Evolutionary conservation across 2,329 filamentous ascomycete genomes (phyloP).

Genomic region (Phialocephala subalpina): DNA sequence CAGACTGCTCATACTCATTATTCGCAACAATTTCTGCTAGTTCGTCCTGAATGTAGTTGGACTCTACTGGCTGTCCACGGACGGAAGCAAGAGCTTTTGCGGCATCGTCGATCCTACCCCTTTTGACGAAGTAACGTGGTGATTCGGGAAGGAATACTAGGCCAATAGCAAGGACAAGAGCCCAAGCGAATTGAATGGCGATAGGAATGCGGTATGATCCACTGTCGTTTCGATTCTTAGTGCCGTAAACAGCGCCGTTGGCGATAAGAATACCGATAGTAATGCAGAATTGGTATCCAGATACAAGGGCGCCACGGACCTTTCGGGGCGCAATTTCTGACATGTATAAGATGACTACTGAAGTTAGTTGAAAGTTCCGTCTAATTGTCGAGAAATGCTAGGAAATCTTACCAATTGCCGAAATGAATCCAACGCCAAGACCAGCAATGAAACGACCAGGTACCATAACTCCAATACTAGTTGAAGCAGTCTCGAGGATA

Average conservation of each 20-base stretch:
- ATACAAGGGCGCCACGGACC: slow-evolving; percentile 77
- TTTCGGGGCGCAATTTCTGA: slow-evolving; percentile 50
- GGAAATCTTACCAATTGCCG: no score
- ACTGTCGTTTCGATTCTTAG: slow-evolving; percentile 67
- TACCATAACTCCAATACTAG: slow-evolving; percentile 57
- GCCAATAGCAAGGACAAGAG: slow-evolving; percentile 75
- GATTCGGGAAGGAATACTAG: slow-evolving; percentile 82
- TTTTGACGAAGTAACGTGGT: slow-evolving; percentile 82
- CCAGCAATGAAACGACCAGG: slow-evolving; percentile 77
- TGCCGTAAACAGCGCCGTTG: slow-evolving; percentile 76
- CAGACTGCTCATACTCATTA: slow-evolving; percentile 74
- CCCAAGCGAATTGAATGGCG: slow-evolving; percentile 80
- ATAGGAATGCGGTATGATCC: slow-evolving; percentile 84
- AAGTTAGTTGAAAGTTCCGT: no score
- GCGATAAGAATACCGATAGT: slow-evolving; percentile 81
- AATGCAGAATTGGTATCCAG: slow-evolving; percentile 78
- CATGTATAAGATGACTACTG: slow-evolving; percentile 29
- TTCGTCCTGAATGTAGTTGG: slow-evolving; percentile 79
- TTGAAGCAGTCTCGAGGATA: slow-evolving; percentile 37
- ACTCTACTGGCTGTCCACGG: slow-evolving; percentile 76
- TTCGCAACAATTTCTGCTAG: slow-evolving; percentile 87
- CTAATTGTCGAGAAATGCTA: no score
- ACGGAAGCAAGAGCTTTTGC: slow-evolving; percentile 69
- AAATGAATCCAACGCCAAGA: slow-evolving; percentile 81
- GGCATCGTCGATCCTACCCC: slow-evolving; percentile 72